phyloP scores from a whole-genome alignment of 148 eudicot genomes.

The Arbutus unedo region DNA sequence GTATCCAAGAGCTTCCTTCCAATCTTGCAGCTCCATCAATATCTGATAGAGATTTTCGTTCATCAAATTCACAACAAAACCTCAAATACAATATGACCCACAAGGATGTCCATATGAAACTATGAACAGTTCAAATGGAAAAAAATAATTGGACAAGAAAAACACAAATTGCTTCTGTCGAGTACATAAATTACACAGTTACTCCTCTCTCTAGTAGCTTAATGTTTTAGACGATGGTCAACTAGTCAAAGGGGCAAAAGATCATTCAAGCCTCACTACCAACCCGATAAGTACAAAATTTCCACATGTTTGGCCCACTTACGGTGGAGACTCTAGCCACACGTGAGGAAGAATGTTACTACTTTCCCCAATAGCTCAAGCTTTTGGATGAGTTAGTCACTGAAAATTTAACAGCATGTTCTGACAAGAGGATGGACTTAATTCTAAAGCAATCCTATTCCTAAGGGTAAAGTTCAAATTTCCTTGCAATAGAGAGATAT shows the following conservation, averaged over 20 bases:
- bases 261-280: not conserved
- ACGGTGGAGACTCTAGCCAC: not conserved
- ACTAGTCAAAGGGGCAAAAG: not conserved
- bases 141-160: not conserved
- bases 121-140: not conserved
- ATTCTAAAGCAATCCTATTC: not conserved
- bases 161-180: not conserved
- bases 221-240: not conserved
- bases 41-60: conserved; percentile 39
- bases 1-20: conserved; percentile 66
- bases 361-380: not conserved
- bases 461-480: not conserved
- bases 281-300: not conserved
- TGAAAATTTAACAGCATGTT: not conserved
- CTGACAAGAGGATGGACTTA: not conserved
- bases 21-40: conserved; percentile 70
- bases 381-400: not conserved
- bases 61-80: not conserved
- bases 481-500: not conserved
- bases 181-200: not conserved
- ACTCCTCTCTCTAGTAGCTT: not conserved
- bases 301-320: not conserved
- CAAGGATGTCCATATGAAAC: not conserved
- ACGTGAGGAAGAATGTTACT: not conserved
- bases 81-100: not conserved